Evolutionary conservation across 805 yeast genomes (phyloP).

Genomic region (Metschnikowia drakensbergensis): DNA sequence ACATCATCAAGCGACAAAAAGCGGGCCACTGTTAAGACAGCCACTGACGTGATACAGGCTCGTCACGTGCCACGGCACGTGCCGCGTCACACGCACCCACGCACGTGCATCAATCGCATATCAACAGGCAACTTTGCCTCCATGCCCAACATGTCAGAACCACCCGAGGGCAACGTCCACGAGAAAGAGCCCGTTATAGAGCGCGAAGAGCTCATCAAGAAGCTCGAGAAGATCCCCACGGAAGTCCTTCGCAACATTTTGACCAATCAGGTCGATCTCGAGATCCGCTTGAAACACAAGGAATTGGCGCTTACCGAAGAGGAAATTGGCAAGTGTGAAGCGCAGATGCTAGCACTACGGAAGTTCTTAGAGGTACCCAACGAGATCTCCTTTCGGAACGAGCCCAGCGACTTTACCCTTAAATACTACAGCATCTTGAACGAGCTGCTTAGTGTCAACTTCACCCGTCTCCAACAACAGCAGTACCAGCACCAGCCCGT

Average conservation of each 20-base stretch:
- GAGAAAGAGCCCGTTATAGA: conserved; percentile 8
- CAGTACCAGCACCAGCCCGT: conserved; percentile 14
- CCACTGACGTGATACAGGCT: not conserved
- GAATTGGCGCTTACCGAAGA: conserved; percentile 49
- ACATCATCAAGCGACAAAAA: not conserved
- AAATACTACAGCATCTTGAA: conserved; percentile 39
- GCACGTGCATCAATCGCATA: conserved; percentile 10
- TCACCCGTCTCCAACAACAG: conserved; percentile 24
- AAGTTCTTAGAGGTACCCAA: conserved; percentile 42
- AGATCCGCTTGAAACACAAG: conserved; percentile 56
- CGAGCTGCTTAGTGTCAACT: conserved; percentile 31
- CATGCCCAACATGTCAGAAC: not conserved
- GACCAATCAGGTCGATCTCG: conserved; percentile 52
- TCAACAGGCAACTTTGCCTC: not conserved
- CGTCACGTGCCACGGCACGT: not conserved
- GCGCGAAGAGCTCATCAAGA: conserved; percentile 14
- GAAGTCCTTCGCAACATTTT: conserved; percentile 24
- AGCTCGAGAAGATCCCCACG: conserved; percentile 18
- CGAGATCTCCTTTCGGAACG: conserved; percentile 36
- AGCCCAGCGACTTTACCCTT: conserved; percentile 43
- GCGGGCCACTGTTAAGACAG: not conserved
- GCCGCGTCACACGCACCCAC: no score
- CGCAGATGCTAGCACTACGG: conserved; percentile 51
- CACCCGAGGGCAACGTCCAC: not conserved
- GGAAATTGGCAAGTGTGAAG: conserved; percentile 55